Conservation (phyloP, 352 stramenopile species). For the Globisporangium nunn region DNA sequence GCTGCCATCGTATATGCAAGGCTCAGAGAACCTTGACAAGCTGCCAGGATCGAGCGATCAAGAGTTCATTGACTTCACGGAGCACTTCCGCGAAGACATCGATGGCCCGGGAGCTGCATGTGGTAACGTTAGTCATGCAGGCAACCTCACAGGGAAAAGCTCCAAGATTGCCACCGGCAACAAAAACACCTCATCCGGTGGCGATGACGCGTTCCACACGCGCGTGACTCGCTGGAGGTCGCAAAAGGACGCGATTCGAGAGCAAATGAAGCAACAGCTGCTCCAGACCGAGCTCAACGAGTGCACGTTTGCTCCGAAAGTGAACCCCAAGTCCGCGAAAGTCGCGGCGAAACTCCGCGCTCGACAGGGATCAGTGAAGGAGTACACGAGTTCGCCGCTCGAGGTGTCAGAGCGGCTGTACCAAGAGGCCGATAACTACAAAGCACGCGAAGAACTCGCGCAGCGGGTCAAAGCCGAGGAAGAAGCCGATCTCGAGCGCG, state of each 20-base stretch:
- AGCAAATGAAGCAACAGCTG: constrained; percentile 78
- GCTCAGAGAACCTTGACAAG: neutral
- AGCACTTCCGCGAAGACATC: constrained; percentile 36
- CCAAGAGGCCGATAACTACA: constrained; percentile 71
- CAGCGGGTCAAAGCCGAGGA: constrained; percentile 56
- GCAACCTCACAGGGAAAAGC: constrained; percentile 7
- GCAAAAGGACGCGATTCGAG: constrained; percentile 64
- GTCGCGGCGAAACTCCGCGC: constrained; percentile 53
- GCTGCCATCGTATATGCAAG: neutral
- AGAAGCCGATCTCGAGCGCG: constrained; percentile 57
- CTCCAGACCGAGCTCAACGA: constrained; percentile 66
- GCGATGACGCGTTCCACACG: constrained; percentile 53
- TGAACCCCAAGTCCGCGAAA: constrained; percentile 73
- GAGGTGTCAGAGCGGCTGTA: constrained; percentile 65
- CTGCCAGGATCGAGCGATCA: constrained; percentile 12
- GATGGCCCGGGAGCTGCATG: constrained; percentile 7
- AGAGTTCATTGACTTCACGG: constrained; percentile 40
- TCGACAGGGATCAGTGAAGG: constrained; percentile 18
- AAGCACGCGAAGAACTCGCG: constrained; percentile 59
- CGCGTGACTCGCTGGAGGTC: constrained; percentile 74
- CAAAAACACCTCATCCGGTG: constrained; percentile 14
- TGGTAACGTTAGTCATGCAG: neutral
- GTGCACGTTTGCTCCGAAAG: constrained; percentile 68
- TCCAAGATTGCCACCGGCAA: constrained; percentile 9
- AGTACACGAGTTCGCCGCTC: constrained; percentile 20